phyloP scores from a whole-genome alignment of 108 stramenopile species.

The Nitzschia sp. region DNA sequence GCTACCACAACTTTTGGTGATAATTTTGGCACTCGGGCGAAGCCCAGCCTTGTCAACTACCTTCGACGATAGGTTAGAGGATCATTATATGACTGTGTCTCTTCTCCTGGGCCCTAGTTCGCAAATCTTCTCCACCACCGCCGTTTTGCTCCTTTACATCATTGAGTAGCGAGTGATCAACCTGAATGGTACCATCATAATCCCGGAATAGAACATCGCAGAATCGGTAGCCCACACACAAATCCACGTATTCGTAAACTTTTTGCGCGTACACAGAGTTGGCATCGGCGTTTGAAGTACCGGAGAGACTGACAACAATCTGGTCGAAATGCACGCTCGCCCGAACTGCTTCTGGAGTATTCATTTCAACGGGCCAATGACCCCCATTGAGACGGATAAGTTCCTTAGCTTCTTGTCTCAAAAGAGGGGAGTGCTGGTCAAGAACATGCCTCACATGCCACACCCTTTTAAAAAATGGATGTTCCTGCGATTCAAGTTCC shows the following conservation, averaged over 20 bases:
- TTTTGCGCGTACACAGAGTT: slow-evolving; percentile 71
- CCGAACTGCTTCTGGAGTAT: slow-evolving; percentile 52
- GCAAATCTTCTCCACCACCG: slow-evolving; percentile 55
- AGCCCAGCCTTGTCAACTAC: too few species aligned
- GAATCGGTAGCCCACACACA: slow-evolving; percentile 72
- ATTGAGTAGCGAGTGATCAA: slow-evolving; percentile 62
- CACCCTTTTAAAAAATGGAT: slow-evolving; percentile 75
- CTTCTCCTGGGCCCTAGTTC: not conserved
- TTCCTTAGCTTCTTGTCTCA: slow-evolving; percentile 48
- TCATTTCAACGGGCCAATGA: slow-evolving; percentile 66
- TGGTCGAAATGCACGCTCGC: slow-evolving; percentile 67
- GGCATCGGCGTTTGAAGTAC: slow-evolving; percentile 69
- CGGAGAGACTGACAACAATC: slow-evolving; percentile 63
- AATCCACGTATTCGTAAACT: slow-evolving; percentile 54
- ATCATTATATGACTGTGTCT: not conserved
- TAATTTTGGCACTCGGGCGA: too few species aligned
- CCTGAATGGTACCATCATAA: slow-evolving; percentile 45
- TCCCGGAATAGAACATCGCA: slow-evolving; percentile 41
- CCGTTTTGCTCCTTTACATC: slow-evolving; percentile 74
- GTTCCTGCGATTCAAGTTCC: slow-evolving; percentile 55
- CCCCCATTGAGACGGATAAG: slow-evolving; percentile 51
- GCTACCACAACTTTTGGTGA: too few species aligned
- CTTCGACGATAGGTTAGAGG: too few species aligned
- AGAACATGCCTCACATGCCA: slow-evolving; percentile 72
- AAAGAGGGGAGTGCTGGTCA: slow-evolving; percentile 63